Evolutionary conservation across 306 rosid genomes (phyloP).

Genomic region (Glycyrrhiza uralensis): DNA sequence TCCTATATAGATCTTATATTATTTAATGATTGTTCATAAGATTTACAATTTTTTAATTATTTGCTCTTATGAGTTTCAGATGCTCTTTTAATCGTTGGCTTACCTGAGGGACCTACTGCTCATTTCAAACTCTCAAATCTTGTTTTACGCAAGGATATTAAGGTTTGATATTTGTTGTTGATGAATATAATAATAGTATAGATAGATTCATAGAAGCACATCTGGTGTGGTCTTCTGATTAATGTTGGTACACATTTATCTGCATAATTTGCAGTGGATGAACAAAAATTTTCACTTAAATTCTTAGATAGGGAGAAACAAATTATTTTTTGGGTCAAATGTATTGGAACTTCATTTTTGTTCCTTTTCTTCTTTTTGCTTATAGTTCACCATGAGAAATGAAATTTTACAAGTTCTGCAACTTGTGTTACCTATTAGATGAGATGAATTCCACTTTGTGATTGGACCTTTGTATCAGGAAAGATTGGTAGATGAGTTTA

Average conservation of each 20-base stretch:
- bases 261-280: neutral
- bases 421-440: neutral
- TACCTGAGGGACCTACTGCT: conserved; percentile 95
- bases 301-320: neutral
- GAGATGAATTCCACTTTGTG: neutral
- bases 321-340: neutral
- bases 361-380: neutral
- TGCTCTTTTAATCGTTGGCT: conserved; percentile 66
- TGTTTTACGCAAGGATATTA: conserved; percentile 79
- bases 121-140: conserved; percentile 84
- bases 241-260: neutral
- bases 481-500: neutral
- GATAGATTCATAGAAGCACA: no score
- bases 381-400: neutral
- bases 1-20: conserved; percentile 2
- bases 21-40: neutral
- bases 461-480: neutral
- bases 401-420: neutral
- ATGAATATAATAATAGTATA: neutral
- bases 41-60: conserved; percentile 6
- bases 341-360: neutral
- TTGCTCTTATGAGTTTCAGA: conserved; percentile 41
- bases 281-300: neutral
- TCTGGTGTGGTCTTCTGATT: neutral
- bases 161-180: conserved; percentile 40